Base-by-base conservation (phyloP, 768 basidiomycete species). In the Roridomyces roridus region DNA sequence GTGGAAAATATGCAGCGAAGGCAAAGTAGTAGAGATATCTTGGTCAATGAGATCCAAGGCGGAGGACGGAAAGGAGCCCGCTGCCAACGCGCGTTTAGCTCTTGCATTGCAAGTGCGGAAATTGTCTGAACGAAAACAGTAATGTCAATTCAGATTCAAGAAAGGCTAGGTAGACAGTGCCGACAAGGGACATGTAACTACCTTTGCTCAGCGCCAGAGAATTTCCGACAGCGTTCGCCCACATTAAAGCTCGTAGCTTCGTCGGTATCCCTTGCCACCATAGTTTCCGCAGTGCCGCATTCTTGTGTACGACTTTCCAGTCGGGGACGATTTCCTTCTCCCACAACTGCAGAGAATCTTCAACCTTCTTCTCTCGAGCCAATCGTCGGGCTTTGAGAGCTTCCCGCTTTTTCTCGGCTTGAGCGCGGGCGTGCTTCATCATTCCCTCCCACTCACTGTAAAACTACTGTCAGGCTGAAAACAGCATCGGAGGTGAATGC, bases 221-320 rank as follows among this genome's bases (percentile, higher is more conserved):
- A 67, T 96, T 96, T 8, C 94, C 94, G 15, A 89, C 85, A n/a
- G 89, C 92, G 47, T 80, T 80, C 68, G 91, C 85, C 94, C 94
- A 96, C 78, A 96, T 81, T 1, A 80, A 69, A 4, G 90, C 88
- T 28, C 94, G 83, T 51, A 93, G 71, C 67, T 91, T 90, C 0
- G 89, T 82, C 3, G 94, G 94, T 63, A 95, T 91, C 4, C 94
- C 94, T 26, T 79, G 79, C 93, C 93, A 94, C 94, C 61, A 96
- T 9, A 95, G 66, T 66, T 80, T 84, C 28, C 88, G 83, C 48
- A 94, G 73, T 10, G 72, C 71, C 0, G 87, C 77, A 58, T 91
- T 85, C 63, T 81, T 85, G 68, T 86, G 68, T 7, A 93, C 89
- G 21, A 83, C 80, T 45, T 81, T 85, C 92, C 92, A 96, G 69